These are phyloP conservation scores for Pythium folliculosum DNA, from an alignment of 352 stramenopile genomes.

Conservation along the genomic window DNA sequence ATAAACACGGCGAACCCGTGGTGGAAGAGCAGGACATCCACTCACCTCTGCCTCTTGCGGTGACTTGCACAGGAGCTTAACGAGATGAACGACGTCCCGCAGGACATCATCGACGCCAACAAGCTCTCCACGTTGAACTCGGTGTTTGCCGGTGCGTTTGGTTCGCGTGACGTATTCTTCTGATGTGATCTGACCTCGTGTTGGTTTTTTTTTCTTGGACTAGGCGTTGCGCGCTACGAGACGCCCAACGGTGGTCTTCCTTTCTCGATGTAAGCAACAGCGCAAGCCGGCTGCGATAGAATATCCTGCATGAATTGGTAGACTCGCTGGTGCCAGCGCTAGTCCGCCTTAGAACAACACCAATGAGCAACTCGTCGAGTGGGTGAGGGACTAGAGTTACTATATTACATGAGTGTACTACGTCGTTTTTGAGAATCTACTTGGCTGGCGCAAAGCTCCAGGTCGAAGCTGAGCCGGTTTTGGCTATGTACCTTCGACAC, in stretches of 20 bases:
- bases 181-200: neutral
- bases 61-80: slow-evolving; percentile 59
- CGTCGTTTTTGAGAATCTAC: slow-evolving; percentile 20
- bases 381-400: slow-evolving; percentile 20
- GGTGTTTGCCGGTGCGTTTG: slow-evolving; percentile 64
- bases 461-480: neutral
- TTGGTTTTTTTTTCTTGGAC: neutral
- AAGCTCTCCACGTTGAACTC: slow-evolving; percentile 70
- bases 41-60: neutral
- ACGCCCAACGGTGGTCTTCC: slow-evolving; percentile 4
- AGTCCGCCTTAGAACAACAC: neutral
- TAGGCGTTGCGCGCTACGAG: slow-evolving; percentile 6
- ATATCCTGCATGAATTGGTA: neutral
- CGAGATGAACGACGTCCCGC: slow-evolving; percentile 79
- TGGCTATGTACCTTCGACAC: slow-evolving; percentile 12
- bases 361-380: slow-evolving; percentile 1
- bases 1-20: neutral
- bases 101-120: slow-evolving; percentile 74
- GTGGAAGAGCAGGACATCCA: neutral
- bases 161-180: neutral
- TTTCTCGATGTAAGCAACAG: neutral
- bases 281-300: neutral
- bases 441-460: neutral
- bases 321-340: neutral
- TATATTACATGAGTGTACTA: slow-evolving; percentile 30